A percentile compares a stretch with the other conserved stretches of the same genome.
phyloP scores from a whole-genome alignment of 202 grass and related monocot genomes.

The Setaria viridis region DNA sequence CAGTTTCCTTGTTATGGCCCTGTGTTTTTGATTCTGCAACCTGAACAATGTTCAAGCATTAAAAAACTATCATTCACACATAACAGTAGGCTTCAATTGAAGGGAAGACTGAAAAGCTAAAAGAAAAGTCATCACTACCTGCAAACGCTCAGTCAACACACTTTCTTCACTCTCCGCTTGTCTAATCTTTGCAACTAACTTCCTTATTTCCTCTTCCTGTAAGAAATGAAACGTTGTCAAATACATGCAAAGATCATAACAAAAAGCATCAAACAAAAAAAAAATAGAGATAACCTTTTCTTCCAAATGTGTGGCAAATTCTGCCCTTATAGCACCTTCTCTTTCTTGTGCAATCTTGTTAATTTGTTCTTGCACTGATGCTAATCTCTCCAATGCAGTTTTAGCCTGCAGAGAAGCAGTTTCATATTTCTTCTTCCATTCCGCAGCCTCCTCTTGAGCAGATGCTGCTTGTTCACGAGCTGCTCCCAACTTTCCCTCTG shows the following conservation, averaged over 20 bases:
- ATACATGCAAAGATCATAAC: constrained; percentile 21
- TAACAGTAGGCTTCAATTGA: constrained; percentile 27
- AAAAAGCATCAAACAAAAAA: constrained; percentile 16
- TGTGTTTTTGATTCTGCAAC: constrained; percentile 57
- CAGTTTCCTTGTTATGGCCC: constrained; percentile 57
- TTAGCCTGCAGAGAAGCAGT: constrained; percentile 68
- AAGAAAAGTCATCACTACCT: constrained; percentile 43
- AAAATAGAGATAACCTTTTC: constrained; percentile 55
- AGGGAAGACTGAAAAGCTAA: constrained; percentile 11
- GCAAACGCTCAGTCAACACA: constrained; percentile 55
- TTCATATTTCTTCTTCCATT: constrained; percentile 85
- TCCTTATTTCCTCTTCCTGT: constrained; percentile 79
- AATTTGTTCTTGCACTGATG: constrained; percentile 68
- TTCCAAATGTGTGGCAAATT: constrained; percentile 62
- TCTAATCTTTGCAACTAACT: constrained; percentile 64
- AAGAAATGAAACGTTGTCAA: constrained; percentile 21
- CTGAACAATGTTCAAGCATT: constrained; percentile 44
- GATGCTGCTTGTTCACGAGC: constrained; percentile 66
- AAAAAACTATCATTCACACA: constrained; percentile 13
- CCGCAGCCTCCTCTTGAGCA: constrained; percentile 70
- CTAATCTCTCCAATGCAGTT: constrained; percentile 73
- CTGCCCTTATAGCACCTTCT: constrained; percentile 68
- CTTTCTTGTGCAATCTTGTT: constrained; percentile 76
- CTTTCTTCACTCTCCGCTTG: constrained; percentile 55
- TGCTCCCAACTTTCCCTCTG: constrained; percentile 67